Percentiles rank a stretch among this genome's conserved stretches.
Evolutionary conservation across 2,329 filamentous ascomycete genomes (phyloP).

Genomic region (Beauveria asiatica): DNA sequence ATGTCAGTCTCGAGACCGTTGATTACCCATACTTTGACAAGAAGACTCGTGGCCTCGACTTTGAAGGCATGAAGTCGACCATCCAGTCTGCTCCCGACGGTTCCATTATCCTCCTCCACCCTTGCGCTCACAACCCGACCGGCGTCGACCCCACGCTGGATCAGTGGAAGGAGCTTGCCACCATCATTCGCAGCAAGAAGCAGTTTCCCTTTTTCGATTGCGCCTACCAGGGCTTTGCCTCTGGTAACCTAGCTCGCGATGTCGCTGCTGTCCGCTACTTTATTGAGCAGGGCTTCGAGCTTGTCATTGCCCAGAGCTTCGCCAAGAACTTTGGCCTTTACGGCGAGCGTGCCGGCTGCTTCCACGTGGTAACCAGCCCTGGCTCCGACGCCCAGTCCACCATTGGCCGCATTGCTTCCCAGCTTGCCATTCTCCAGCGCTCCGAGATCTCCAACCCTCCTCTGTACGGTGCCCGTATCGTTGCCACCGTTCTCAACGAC

Average conservation of each 20-base stretch:
- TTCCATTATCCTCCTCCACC: constrained; percentile 85
- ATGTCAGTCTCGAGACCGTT: constrained; percentile 69
- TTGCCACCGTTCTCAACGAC: constrained; percentile 77
- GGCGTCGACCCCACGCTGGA: constrained; percentile 89
- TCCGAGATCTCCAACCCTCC: constrained; percentile 97
- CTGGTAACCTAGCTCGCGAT: constrained; percentile 76
- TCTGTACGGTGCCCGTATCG: constrained; percentile 87
- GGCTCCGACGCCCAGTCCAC: constrained; percentile 55
- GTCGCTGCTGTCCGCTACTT: constrained; percentile 94
- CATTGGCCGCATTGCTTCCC: constrained; percentile 63
- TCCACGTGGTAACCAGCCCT: constrained; percentile 82
- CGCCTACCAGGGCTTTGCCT: constrained; percentile 96
- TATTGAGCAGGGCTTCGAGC: constrained; percentile 80
- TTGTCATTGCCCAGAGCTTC: constrained; percentile 85
- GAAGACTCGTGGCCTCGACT: constrained; percentile 82
- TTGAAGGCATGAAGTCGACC: constrained; percentile 73
- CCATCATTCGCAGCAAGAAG: constrained; percentile 63
- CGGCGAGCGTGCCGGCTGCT: constrained; percentile 89
- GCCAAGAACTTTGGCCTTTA: constrained; percentile 98
- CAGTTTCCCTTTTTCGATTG: constrained; percentile 99
- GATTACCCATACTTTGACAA: constrained; percentile 93
- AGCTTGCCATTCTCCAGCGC: constrained; percentile 88
- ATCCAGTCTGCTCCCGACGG: constrained; percentile 64
- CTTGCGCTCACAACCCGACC: constrained; percentile 96
- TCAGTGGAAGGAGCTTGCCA: constrained; percentile 88